Evolutionary conservation across 2,329 filamentous ascomycete species (phyloP), one percentile per base, ranked within the genome.

Genomic region (Ceratocystis papillata): DNA sequence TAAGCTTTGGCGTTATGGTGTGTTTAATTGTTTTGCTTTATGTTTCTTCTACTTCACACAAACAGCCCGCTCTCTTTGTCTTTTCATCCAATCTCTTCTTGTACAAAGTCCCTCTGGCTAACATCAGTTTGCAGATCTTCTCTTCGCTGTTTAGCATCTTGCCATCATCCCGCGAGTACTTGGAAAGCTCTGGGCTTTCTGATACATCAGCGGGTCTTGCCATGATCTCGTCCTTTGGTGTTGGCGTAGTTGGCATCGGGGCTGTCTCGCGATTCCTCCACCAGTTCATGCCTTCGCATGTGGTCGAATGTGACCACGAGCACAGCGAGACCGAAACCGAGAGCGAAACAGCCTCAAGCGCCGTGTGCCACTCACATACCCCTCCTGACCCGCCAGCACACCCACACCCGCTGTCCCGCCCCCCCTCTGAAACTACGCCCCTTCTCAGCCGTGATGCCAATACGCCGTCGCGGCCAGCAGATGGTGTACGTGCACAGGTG

Each of bases 1-100:
- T 99, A 69, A 96, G 91, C 74, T 96, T 96, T 70, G 93, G 94
- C 55, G 92, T 97, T 59, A 96, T 99, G 91, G 92, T 96, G 75
- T 70, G 83, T 73, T 61, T 1, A 12, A 41, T 4, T 15, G 59
- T 44, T 53, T 15, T 5, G 48, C 46, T 7, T 3, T 2, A 3
- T 48, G 20, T 44, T 63, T 57, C 55, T 17, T 69, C n/a, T 45
- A 60, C 65, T 63, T 15, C 50, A 20, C 8, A 7, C 53, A 6
- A 8, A 53, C n/a, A 20, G 48, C 48, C n/a, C 22, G 6, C n/a
- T 22, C 17, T 22, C 37, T 41, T 41, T 20, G 6, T 50, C 20
- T 48, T 48, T 22, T 22, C 17, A 10, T 22, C 46, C 6, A 10
- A 48, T 41, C 3, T 41, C 37, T 10, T 37, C 37, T 67, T 64